Base-by-base conservation (phyloP, 441 rosid species). In the Aleurites moluccanus region DNA sequence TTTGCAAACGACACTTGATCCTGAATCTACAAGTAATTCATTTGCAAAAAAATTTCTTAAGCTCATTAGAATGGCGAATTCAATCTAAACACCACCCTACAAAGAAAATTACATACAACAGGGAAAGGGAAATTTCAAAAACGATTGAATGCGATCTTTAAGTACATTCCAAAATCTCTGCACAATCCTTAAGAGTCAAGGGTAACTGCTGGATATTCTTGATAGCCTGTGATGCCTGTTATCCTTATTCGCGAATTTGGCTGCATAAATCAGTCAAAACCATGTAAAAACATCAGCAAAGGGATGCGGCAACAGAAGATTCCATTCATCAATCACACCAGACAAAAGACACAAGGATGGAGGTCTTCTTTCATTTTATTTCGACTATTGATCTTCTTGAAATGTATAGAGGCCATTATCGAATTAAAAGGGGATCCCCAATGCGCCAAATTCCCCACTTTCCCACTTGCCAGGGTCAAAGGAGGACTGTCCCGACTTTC, bases 221-320 rank as follows among this genome's bases (percentile, higher is more conserved):
- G 85, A 82, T 88, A 92, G 77, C 98, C 97, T 42, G 93, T 86
- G 81, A 95, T 91, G 75, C 92, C 88, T 25, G 88, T 91, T 72
- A 95, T 91, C 89, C 90, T 86, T 73, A 95, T 88, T 74, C 96
- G 83, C 11, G 98, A 89, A 83, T 92, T 95, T 72, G 97, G 99
- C 99, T 92, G 92, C 86, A 85, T 44, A 27, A 60, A 27, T 25
- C 40, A 61, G 45, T 16, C 69, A 30, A 5, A 28, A 50, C 62
- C 44, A 71, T 11, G 50, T 66, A 60, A 75, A 52, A 75, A 30
- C 53, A 73, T 33, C 20, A 38, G 3, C 55, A 52, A 38, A 18
- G 40, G 56, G 11, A 21, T 14, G 47, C 28, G 61, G 25, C 23
- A 44, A 63, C 30, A 60, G 52, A 70, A 28, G 68, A 67, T 62